A percentile compares a stretch with the other conserved stretches of the same genome.
Conservation (phyloP, 768 basidiomycete species). For the Coprinopsis strossmayeri region DNA sequence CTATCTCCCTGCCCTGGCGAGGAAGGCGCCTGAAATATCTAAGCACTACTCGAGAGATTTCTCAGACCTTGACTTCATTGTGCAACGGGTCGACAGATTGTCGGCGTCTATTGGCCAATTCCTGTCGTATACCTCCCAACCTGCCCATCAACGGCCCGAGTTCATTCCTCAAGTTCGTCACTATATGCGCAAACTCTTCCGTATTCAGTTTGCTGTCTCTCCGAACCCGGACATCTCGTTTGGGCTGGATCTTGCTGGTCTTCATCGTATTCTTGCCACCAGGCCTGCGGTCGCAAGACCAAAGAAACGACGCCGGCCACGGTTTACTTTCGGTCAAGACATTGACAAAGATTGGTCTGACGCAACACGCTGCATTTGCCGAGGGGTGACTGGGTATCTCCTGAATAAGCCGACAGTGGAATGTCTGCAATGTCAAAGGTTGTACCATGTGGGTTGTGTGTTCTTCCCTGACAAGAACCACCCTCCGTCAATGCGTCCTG, state of each 20-base stretch:
- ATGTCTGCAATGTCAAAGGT: conserved; percentile 59
- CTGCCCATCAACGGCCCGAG: conserved; percentile 65
- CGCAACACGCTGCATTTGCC: conserved; percentile 75
- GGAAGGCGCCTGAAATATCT: conserved; percentile 71
- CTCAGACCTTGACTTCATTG: conserved; percentile 73
- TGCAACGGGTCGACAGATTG: conserved; percentile 73
- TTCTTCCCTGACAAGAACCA: conserved; percentile 52
- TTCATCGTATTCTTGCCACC: conserved; percentile 75
- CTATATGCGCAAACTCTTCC: conserved; percentile 87
- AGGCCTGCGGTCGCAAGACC: conserved; percentile 44
- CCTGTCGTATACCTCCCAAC: conserved; percentile 62
- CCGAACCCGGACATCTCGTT: conserved; percentile 77
- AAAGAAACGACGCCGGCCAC: conserved; percentile 53
- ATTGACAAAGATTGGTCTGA: conserved; percentile 68
- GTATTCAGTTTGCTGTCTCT: conserved; percentile 84
- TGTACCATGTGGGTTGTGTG: conserved; percentile 72
- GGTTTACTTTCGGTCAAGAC: conserved; percentile 73
- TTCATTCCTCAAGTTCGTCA: conserved; percentile 81
- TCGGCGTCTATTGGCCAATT: conserved; percentile 75
- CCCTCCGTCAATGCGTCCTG: conserved; percentile 19
- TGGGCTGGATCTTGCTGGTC: conserved; percentile 73
- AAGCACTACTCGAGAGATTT: conserved; percentile 75
- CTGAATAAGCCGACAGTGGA: conserved; percentile 56
- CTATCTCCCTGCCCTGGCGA: conserved; percentile 64
- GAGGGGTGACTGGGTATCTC: conserved; percentile 58